Percentiles rank a stretch among this genome's conserved stretches.
phyloP scores from a whole-genome alignment of 805 yeast genomes.

The Candida andamanensis region DNA sequence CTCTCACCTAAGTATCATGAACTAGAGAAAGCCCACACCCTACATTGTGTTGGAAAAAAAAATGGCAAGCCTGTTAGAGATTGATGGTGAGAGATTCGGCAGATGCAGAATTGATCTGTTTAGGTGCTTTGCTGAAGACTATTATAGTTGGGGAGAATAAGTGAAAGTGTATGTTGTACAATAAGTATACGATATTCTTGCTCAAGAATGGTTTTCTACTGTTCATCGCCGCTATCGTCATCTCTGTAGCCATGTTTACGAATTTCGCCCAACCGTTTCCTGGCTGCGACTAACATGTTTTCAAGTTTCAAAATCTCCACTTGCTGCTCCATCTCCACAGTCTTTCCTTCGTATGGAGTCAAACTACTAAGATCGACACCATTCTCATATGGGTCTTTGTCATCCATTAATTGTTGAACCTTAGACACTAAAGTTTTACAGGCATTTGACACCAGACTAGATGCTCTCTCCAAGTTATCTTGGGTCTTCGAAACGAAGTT shows the following conservation, averaged over 20 bases:
- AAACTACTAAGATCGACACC: slow-evolving; percentile 62
- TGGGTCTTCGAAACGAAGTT: slow-evolving; percentile 72
- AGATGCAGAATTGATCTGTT: too few species aligned
- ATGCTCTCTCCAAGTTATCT: slow-evolving; percentile 63
- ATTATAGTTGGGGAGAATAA: too few species aligned
- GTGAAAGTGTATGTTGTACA: too few species aligned
- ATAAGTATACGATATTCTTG: too few species aligned
- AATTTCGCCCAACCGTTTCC: slow-evolving; percentile 80
- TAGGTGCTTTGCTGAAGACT: too few species aligned
- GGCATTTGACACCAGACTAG: slow-evolving; percentile 66
- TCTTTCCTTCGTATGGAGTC: slow-evolving; percentile 74
- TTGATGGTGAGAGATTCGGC: too few species aligned
- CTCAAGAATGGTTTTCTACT: too few species aligned
- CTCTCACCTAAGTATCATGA: too few species aligned
- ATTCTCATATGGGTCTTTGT: slow-evolving; percentile 26
- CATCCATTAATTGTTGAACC: slow-evolving; percentile 56
- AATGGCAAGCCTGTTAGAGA: too few species aligned
- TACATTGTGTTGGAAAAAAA: too few species aligned
- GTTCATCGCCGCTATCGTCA: slow-evolving; percentile 51
- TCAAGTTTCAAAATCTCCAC: slow-evolving; percentile 83
- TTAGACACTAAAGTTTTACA: slow-evolving; percentile 67
- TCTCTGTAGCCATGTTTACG: slow-evolving; percentile 72
- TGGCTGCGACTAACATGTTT: slow-evolving; percentile 61
- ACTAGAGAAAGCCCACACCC: too few species aligned
- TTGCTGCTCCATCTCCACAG: slow-evolving; percentile 89